Conservation (phyloP, 352 stramenopile species). For the Pythium coloratum region DNA sequence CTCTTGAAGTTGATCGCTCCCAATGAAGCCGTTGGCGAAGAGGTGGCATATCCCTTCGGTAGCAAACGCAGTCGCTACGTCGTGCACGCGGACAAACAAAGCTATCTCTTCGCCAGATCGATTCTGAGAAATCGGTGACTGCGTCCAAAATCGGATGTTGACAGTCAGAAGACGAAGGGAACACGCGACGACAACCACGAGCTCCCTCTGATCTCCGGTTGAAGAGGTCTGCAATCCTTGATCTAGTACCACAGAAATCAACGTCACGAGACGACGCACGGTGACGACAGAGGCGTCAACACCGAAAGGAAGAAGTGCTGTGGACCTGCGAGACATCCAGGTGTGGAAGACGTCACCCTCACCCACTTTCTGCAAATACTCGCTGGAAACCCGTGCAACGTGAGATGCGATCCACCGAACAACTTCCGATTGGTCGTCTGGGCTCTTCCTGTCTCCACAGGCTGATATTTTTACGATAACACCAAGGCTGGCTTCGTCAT, state of each 20-base stretch:
- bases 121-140: not conserved
- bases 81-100: not conserved
- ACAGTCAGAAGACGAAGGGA: conserved; percentile 4
- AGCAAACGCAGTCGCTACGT: not conserved
- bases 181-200: not conserved
- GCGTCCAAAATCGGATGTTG: not conserved
- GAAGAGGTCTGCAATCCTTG: not conserved
- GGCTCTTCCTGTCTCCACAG: not conserved
- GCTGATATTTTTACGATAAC: not conserved
- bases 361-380: not conserved
- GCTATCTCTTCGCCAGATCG: not conserved
- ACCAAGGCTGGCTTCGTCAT: not conserved
- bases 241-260: not conserved
- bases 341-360: not conserved
- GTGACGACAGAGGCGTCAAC: not conserved
- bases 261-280: not conserved
- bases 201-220: not conserved
- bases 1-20: not conserved
- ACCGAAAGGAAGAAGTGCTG: not conserved
- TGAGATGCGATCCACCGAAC: not conserved
- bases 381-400: not conserved
- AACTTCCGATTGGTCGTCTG: not conserved
- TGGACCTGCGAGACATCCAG: not conserved
- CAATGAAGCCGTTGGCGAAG: not conserved
- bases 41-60: not conserved